Percentiles rank a stretch among this genome's conserved stretches.
Conservation (phyloP, 2,329 filamentous ascomycete genomes). For the Phyllosticta capitalensis region DNA sequence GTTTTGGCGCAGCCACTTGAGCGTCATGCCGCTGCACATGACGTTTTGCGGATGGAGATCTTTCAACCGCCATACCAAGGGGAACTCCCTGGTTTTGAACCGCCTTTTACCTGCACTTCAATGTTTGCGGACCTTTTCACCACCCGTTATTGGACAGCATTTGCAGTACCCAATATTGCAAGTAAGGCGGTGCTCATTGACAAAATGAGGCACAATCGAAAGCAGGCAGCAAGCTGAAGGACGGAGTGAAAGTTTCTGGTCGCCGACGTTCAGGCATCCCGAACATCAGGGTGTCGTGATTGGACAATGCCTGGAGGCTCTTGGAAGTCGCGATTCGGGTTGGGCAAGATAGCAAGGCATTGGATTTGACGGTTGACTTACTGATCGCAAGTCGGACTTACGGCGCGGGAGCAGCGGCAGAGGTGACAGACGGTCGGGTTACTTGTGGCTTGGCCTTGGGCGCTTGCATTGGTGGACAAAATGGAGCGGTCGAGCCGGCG, state of each 20-base stretch:
- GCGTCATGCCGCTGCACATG: not conserved
- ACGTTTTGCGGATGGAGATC: not conserved
- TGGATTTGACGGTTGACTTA: not conserved
- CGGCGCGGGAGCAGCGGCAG: not conserved
- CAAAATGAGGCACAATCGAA: not conserved
- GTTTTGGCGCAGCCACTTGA: not conserved
- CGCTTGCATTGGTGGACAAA: not conserved
- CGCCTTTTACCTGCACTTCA: not conserved
- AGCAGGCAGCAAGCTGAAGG: not conserved
- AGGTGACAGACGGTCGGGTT: not conserved
- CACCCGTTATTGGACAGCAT: not conserved
- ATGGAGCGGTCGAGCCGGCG: not conserved
- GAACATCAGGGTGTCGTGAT: not conserved
- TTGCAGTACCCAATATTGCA: not conserved
- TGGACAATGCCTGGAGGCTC: not conserved
- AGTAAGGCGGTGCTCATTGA: not conserved
- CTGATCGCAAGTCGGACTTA: not conserved
- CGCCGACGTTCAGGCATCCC: too few relatives aligned
- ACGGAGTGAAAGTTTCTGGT: not conserved
- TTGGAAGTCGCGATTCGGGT: not conserved
- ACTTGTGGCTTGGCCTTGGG: not conserved
- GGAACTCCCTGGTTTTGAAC: not conserved
- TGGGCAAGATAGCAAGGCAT: not conserved
- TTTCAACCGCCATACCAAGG: not conserved
- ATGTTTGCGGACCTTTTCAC: not conserved